Evolutionary conservation across 148 eudicot genomes (phyloP), one percentile per base, ranked within the genome.

Genomic region (Spergularia bocconei): DNA sequence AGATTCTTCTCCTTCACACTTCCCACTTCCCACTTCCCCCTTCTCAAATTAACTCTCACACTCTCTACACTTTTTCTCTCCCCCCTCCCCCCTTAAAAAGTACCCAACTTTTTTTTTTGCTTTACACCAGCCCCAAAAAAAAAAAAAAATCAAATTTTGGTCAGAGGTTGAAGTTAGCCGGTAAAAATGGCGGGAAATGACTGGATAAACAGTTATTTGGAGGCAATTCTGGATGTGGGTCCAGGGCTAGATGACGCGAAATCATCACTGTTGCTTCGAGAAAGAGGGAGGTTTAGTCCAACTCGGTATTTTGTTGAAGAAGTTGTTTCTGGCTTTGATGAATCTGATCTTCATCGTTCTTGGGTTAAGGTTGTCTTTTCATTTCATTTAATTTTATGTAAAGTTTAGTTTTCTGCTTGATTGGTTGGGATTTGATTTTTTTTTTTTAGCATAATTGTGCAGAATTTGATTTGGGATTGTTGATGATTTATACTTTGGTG

Each of bases 341-440:
- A 94, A 80, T 86, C 97, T 53, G 98, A 94, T 85, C 96, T 94
- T 69, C 88, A 94, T 67, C 92, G 93, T 74, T 90, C 98, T n/a
- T 94, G 98, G 98, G 87, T 84, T 69, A 73, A 80, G 80, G 97
- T 91, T 75, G 7, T 75, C 63, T 25, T 69, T 48, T 60, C 11
- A 73, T 7, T 55, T 7, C 0, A 1, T n/a, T 14, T 20, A 7
- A 0, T 73, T 13, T 13, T 29, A 29, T 11, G 4, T 63, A 7
- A 50, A n/a, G n/a, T n/a, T n/a, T n/a, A 62, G 44, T 29, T 15
- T 55, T 41, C 1, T 25, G 9, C 10, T 33, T 50, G 10, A 21
- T 33, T 54, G 57, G 20, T 7, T 52, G 12, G 5, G 51, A 15
- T 25, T 16, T 53, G 53, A 16, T 60, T 53, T 61, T 75, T 5